Evolutionary conservation across 176 grass and related monocot genomes (phyloP).

Genomic region (Ampelocalamus luodianensis): DNA sequence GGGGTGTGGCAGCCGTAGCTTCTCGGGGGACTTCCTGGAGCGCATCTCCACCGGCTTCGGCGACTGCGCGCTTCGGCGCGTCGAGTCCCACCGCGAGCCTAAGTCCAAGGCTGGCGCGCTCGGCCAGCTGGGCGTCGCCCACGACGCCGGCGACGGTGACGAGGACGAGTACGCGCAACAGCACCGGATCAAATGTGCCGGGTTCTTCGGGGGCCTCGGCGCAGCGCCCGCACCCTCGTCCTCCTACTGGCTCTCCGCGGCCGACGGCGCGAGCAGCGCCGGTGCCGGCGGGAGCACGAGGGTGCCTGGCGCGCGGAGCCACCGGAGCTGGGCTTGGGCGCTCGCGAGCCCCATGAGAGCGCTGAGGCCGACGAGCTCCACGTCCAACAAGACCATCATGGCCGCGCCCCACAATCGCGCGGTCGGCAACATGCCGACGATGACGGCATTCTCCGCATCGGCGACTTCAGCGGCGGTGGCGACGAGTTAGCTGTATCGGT

Average conservation of each 20-base stretch:
- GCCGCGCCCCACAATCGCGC: constrained; percentile 37
- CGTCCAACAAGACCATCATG: constrained; percentile 69
- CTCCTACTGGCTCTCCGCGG: constrained; percentile 78
- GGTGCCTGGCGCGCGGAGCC: constrained; percentile 29
- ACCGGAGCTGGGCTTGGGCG: constrained; percentile 81
- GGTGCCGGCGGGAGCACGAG: constrained; percentile 28
- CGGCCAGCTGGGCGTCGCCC: constrained; percentile 40
- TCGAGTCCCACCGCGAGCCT: constrained; percentile 89
- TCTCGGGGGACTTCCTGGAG: constrained; percentile 93
- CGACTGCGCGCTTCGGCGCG: constrained; percentile 88
- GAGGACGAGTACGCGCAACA: constrained; percentile 52
- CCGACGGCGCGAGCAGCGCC: constrained; percentile 40
- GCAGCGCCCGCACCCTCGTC: constrained; percentile 44
- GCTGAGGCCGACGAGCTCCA: constrained; percentile 66
- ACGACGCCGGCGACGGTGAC: constrained; percentile 9
- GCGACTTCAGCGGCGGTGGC: neutral
- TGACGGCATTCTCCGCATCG: neutral
- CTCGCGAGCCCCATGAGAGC: constrained; percentile 92
- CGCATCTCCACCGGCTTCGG: constrained; percentile 90
- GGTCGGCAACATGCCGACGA: constrained; percentile 3
- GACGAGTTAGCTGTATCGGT: constrained; percentile 28
- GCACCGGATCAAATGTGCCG: constrained; percentile 73
- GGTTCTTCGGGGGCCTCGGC: constrained; percentile 77
- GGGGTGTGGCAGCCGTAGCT: constrained; percentile 89
- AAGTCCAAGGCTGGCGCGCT: constrained; percentile 59